These are phyloP conservation scores for Elongisporangium senticosum DNA, from an alignment of 352 stramenopile genomes.

Conservation along the genomic window DNA sequence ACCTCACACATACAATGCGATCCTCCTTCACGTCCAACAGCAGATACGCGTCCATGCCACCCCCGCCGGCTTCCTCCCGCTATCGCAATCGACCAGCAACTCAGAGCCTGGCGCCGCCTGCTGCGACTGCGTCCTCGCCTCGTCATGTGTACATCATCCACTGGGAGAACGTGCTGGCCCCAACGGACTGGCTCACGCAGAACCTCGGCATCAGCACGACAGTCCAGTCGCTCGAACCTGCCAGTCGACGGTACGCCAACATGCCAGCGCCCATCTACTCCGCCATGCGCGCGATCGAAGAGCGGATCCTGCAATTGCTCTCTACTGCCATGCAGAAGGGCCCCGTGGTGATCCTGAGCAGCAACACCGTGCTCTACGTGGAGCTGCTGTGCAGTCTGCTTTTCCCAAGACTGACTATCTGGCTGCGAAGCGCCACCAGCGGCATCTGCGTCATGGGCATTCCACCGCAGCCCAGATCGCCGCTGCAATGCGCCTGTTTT, in stretches of 20 bases:
- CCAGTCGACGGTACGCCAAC: conserved; percentile 8
- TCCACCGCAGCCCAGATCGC: conserved; percentile 1
- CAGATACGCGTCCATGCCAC: not conserved
- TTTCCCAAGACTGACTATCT: conserved; percentile 33
- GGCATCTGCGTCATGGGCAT: conserved; percentile 42
- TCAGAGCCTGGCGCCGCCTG: not conserved
- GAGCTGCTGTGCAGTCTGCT: conserved; percentile 37
- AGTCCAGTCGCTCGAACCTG: conserved; percentile 18
- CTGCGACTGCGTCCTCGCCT: not conserved
- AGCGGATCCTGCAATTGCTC: conserved; percentile 28
- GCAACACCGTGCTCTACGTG: conserved; percentile 30
- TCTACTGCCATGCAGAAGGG: conserved; percentile 11
- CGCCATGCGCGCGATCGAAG: conserved; percentile 22
- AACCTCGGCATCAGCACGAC: conserved; percentile 25
- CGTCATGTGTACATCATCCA: conserved; percentile 31
- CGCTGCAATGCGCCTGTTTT: conserved; percentile 33
- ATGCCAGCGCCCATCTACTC: conserved; percentile 7
- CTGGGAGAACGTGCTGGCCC: conserved; percentile 51
- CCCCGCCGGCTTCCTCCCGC: not conserved
- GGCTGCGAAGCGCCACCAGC: conserved; percentile 16
- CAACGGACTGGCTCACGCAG: conserved; percentile 27
- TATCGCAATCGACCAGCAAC: not conserved
- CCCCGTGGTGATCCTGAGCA: conserved; percentile 40
- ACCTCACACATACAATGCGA: not conserved
- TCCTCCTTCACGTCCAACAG: not conserved